These are phyloP conservation scores for Chrysopogon serrulatus DNA, from an alignment of 176 grass and related monocot genomes.

Conservation along the genomic window DNA sequence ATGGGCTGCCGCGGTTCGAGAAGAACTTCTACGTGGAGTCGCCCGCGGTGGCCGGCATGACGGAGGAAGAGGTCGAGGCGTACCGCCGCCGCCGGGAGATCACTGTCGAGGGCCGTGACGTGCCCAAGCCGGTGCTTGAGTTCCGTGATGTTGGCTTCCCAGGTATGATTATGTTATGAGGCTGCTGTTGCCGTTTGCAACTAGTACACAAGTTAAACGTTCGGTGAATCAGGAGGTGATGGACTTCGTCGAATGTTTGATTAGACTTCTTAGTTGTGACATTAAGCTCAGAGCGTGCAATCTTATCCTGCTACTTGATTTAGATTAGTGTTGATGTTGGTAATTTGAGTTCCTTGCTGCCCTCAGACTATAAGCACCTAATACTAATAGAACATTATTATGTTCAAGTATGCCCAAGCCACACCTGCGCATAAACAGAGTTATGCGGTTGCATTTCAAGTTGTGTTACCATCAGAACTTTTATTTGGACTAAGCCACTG, in stretches of 20 bases:
- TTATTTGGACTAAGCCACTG: not conserved
- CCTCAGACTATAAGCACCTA: not conserved
- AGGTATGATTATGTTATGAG: slow-evolving; percentile 28
- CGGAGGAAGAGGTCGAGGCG: slow-evolving; percentile 65
- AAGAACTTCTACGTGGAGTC: slow-evolving; percentile 98
- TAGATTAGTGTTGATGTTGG: not conserved
- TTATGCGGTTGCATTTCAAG: not conserved
- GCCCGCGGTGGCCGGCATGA: slow-evolving; percentile 63
- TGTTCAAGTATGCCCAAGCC: not conserved
- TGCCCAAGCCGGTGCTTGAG: slow-evolving; percentile 78
- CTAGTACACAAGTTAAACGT: not conserved
- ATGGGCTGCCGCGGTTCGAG: slow-evolving; percentile 82
- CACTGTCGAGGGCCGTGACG: slow-evolving; percentile 71
- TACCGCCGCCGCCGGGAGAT: slow-evolving; percentile 81
- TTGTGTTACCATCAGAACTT: not conserved
- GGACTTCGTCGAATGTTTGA: not conserved
- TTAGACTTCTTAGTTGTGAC: not conserved
- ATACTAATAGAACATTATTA: not conserved
- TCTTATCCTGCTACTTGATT: not conserved
- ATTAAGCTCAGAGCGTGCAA: not conserved
- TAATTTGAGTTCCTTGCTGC: not conserved
- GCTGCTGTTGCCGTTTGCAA: not conserved
- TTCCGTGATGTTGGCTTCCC: slow-evolving; percentile 82
- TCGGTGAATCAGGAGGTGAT: not conserved
- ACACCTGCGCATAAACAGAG: not conserved